These are phyloP conservation scores for Suillus variegatus DNA, from an alignment of 768 basidiomycete genomes.

Conservation along the genomic window DNA sequence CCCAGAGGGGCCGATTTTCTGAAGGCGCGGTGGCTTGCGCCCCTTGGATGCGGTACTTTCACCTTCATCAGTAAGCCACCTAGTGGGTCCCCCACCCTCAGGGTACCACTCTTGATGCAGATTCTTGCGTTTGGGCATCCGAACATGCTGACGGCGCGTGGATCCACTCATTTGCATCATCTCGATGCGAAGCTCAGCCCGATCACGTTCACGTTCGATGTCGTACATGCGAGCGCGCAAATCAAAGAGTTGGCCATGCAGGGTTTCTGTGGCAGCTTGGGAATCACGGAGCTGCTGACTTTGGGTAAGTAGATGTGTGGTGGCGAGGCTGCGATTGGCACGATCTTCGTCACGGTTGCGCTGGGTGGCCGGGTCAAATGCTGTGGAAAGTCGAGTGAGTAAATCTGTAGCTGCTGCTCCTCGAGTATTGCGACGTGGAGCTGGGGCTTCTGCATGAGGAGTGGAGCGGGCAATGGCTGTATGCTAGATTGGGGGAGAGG, in stretches of 20 bases:
- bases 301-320: constrained; percentile 24
- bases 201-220: constrained; percentile 16
- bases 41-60: not conserved
- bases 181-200: constrained; percentile 17
- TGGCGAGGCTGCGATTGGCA: constrained; percentile 23
- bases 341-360: constrained; percentile 23
- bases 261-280: constrained; percentile 16
- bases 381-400: constrained; percentile 17
- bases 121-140: too few species aligned
- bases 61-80: not conserved
- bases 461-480: constrained; percentile 10
- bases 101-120: too few species aligned
- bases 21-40: not conserved
- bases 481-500: not conserved
- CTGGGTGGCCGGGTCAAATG: constrained; percentile 30
- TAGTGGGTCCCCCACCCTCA: not conserved
- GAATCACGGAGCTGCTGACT: constrained; percentile 29
- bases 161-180: constrained; percentile 9
- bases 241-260: not conserved
- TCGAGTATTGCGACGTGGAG: constrained; percentile 2
- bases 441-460: constrained; percentile 7
- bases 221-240: constrained; percentile 19
- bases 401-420: constrained; percentile 22
- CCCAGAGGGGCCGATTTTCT: too few species aligned
- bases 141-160: not conserved